A percentile compares a stretch with the other conserved stretches of the same genome.
These are phyloP conservation scores for Cercospora citrullina DNA, from an alignment of 2,329 filamentous ascomycete species.

Conservation along the genomic window DNA sequence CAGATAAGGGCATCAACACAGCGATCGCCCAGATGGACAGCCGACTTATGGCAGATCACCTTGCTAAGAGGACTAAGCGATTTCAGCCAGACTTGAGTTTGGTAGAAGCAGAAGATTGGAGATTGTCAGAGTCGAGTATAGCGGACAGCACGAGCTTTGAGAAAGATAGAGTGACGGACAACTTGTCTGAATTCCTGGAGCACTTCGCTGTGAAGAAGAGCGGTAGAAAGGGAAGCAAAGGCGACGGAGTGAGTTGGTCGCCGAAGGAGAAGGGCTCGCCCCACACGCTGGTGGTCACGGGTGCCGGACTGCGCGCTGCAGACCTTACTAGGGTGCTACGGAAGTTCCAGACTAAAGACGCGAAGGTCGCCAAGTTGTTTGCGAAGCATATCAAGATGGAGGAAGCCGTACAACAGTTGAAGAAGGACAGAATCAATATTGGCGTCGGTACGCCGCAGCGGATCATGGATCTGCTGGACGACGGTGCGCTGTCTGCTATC, in stretches of 20 bases:
- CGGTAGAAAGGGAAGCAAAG: slow-evolving; percentile 41
- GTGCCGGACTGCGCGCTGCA: slow-evolving; percentile 80
- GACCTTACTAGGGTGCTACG: slow-evolving; percentile 76
- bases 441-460: slow-evolving; percentile 87
- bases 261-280: slow-evolving; percentile 62
- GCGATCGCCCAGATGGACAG: slow-evolving; percentile 81
- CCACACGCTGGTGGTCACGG: slow-evolving; percentile 86
- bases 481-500: slow-evolving; percentile 70
- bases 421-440: slow-evolving; percentile 70
- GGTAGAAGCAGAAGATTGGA: slow-evolving; percentile 80
- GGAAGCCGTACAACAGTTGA: slow-evolving; percentile 76
- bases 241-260: slow-evolving; percentile 58
- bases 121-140: slow-evolving; percentile 72
- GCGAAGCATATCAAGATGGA: slow-evolving; percentile 97
- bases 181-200: slow-evolving; percentile 78
- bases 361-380: slow-evolving; percentile 84
- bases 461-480: slow-evolving; percentile 77
- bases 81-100: slow-evolving; percentile 79
- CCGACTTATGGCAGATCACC: slow-evolving; percentile 78
- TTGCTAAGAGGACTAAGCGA: slow-evolving; percentile 73
- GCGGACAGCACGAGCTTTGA: slow-evolving; percentile 76
- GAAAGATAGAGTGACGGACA: slow-evolving; percentile 65
- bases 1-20: slow-evolving; percentile 65
- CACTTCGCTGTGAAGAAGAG: slow-evolving; percentile 49
- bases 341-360: slow-evolving; percentile 76